phyloP scores from a whole-genome alignment of 2,329 filamentous ascomycete genomes.

The Trichoderma sp. region DNA sequence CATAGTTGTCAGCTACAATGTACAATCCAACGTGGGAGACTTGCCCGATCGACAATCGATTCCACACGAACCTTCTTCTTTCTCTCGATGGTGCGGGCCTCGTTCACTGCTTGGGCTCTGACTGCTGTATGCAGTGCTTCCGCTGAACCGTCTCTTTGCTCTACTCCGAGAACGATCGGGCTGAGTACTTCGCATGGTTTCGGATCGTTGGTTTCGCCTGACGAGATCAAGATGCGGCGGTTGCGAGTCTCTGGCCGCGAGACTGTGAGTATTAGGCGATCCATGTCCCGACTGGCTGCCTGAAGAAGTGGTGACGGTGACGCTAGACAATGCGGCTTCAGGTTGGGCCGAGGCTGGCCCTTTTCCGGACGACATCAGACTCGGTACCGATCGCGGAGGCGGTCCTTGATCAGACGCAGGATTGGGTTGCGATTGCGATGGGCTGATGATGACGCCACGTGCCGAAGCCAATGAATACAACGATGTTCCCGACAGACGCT shows the following conservation, averaged over 20 bases:
- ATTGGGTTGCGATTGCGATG: constrained; percentile 51
- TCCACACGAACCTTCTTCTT: constrained; percentile 49
- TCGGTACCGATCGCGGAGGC: constrained; percentile 43
- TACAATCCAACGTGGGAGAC: background rate
- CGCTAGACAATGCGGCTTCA: constrained; percentile 51
- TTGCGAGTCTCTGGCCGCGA: constrained; percentile 45
- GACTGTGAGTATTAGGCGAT: constrained; percentile 42
- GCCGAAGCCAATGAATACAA: constrained; percentile 67
- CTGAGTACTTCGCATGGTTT: constrained; percentile 42
- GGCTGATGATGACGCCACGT: constrained; percentile 46
- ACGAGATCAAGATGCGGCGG: constrained; percentile 45
- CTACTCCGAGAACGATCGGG: constrained; percentile 64
- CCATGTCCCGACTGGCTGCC: constrained; percentile 40
- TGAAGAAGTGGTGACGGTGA: constrained; percentile 55
- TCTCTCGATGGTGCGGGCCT: constrained; percentile 53
- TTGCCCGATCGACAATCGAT: background rate
- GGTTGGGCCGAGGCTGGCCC: constrained; percentile 43
- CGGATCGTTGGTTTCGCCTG: constrained; percentile 42
- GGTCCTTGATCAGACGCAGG: constrained; percentile 49
- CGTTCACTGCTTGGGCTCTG: constrained; percentile 75
- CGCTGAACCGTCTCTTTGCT: constrained; percentile 73
- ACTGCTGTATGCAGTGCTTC: constrained; percentile 77
- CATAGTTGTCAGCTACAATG: background rate
- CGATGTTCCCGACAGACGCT: constrained; percentile 71
- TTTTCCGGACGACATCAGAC: constrained; percentile 48